These are phyloP conservation scores for Mycena olivaceomarginata DNA, from an alignment of 768 basidiomycete genomes.

Conservation along the genomic window DNA sequence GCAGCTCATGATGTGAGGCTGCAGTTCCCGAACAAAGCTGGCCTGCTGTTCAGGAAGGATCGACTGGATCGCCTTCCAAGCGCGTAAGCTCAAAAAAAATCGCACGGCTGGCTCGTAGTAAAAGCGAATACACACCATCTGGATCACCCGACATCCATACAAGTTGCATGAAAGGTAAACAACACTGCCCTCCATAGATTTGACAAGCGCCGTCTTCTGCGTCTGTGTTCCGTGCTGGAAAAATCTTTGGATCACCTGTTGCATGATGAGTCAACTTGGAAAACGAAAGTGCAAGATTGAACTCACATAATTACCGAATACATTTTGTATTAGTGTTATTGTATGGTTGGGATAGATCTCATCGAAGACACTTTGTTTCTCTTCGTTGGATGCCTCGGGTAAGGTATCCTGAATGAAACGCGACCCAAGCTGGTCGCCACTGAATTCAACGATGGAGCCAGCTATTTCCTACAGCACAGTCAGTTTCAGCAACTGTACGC, in stretches of 20 bases:
- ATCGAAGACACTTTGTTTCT: slow-evolving; percentile 87
- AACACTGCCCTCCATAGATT: slow-evolving; percentile 86
- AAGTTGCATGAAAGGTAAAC: slow-evolving; percentile 89
- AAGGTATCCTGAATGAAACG: slow-evolving; percentile 96
- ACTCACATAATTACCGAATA: slow-evolving; percentile 96
- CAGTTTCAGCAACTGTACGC: too few relatives aligned
- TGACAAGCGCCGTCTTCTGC: slow-evolving; percentile 83
- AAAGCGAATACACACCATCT: slow-evolving; percentile 76
- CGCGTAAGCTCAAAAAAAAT: slow-evolving; percentile 3
- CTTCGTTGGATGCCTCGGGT: slow-evolving; percentile 84
- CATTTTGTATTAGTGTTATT: slow-evolving; percentile 89
- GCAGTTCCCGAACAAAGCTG: slow-evolving; percentile 86
- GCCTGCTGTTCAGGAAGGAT: slow-evolving; percentile 87
- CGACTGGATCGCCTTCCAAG: slow-evolving; percentile 85
- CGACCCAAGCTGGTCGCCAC: slow-evolving; percentile 95
- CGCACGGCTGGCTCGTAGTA: neutral
- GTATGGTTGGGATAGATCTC: slow-evolving; percentile 90
- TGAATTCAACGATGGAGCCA: slow-evolving; percentile 93
- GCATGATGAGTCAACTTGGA: slow-evolving; percentile 24
- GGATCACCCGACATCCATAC: slow-evolving; percentile 97
- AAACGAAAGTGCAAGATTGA: slow-evolving; percentile 29
- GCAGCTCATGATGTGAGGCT: slow-evolving; percentile 87
- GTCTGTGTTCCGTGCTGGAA: slow-evolving; percentile 89
- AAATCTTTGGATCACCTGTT: slow-evolving; percentile 93
- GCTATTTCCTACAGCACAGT: slow-evolving; percentile 81